phyloP scores from a whole-genome alignment of 306 rosid species.

The Quercus dentata region DNA sequence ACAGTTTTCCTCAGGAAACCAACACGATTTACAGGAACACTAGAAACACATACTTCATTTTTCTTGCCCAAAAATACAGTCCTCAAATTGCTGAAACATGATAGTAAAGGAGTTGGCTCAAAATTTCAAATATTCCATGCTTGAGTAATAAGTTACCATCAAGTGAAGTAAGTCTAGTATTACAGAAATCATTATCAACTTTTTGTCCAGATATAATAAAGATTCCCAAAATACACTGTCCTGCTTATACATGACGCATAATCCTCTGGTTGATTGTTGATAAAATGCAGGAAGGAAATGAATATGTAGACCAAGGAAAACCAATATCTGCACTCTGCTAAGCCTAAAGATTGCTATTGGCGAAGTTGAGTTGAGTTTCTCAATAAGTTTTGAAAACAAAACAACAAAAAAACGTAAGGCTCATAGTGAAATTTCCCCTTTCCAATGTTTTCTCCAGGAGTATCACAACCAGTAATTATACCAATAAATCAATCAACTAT shows the following conservation, averaged over 20 bases:
- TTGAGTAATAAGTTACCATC: not conserved
- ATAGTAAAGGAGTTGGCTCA: constrained; percentile 13
- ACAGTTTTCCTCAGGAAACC: constrained; percentile 48
- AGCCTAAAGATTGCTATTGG: not conserved
- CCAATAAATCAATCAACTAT: not conserved
- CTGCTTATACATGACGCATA: not conserved
- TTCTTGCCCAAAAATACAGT: constrained; percentile 66
- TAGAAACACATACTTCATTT: constrained; percentile 36
- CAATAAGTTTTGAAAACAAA: not conserved
- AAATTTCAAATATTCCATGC: constrained; percentile 5
- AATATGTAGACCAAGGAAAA: not conserved
- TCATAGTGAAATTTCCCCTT: not conserved
- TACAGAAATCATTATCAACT: not conserved
- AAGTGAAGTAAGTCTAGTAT: not conserved
- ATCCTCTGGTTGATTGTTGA: not conserved
- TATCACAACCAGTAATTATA: not conserved
- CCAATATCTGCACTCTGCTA: not conserved
- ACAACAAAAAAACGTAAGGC: not conserved
- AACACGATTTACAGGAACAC: constrained; percentile 36
- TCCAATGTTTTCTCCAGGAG: not conserved
- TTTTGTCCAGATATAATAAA: not conserved
- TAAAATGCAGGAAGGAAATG: not conserved
- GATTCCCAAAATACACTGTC: not conserved
- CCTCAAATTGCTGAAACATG: constrained; percentile 70
- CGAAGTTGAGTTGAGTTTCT: not conserved